Evolutionary conservation across 176 grass and related monocot genomes (phyloP), one percentile per base, ranked within the genome.

Genomic region (Microstegium vimineum): DNA sequence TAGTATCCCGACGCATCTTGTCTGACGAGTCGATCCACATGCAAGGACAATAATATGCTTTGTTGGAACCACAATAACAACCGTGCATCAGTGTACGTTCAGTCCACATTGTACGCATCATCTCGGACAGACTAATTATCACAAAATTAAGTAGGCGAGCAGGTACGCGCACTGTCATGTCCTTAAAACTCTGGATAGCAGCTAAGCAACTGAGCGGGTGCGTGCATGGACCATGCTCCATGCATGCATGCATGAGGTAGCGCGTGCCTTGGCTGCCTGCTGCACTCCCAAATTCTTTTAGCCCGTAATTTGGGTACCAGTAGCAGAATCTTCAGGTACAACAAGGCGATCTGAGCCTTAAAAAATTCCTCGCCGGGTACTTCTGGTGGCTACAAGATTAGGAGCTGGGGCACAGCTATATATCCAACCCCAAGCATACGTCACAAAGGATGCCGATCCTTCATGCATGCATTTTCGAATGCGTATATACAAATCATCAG

Each of bases 401-500:
- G 61, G 62, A 40, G 64, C 63, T 43, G 5, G 35, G 5, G 35
- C 43, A 43, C 33, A 22, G 11, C 59, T 35, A 60, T 15, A 38
- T 77, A 16, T 81, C n/a, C n/a, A n/a, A n/a, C n/a, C 76, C 32
- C 69, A 89, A 73, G 66, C 37, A 73, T 69, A 83, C 79, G 73
- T 79, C 79, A 82, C 79, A 66, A 66, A 9, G 5, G 52, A 45
- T 82, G 73, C 6, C 15, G 62, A 22, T 27, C n/a, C 49, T 18
- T 9, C 13, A n/a, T n/a, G n/a, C n/a, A n/a, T n/a, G n/a, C n/a
- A 71, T 28, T 28, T 47, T 45, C 17, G 13, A 28, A 3, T 35
- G 51, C 37, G 51, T 41, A 17, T 11, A 73, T 66, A 67, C 36
- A 52, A 22, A 20, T 52, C 66, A 20, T 52, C 66, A 20, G 15